phyloP scores from a whole-genome alignment of 2,329 filamentous ascomycete genomes.

The Microdochium bolleyi region DNA sequence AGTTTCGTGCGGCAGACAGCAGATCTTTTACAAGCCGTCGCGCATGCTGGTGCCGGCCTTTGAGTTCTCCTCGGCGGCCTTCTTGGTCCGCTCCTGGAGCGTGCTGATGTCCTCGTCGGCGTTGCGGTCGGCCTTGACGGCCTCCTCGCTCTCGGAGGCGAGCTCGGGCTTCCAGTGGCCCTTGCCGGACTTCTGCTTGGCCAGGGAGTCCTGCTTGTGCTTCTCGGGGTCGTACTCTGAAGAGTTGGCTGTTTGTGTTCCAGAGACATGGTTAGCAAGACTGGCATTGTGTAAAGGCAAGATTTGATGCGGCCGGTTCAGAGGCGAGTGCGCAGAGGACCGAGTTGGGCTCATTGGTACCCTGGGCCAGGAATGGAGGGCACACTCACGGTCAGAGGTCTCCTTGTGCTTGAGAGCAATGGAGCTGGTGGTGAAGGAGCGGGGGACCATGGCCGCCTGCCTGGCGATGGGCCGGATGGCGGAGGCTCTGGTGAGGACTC shows the following conservation, averaged over 20 bases:
- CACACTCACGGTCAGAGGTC: not conserved
- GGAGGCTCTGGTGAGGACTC: not conserved
- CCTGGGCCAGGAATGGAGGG: not conserved
- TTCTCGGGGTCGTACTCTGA: constrained; percentile 35
- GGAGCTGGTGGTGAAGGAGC: not conserved
- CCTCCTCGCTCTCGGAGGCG: constrained; percentile 72
- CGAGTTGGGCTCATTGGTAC: too few relatives aligned
- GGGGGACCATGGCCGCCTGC: not conserved
- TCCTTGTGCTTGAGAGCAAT: not conserved
- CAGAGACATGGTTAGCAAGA: too few relatives aligned
- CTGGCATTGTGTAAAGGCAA: not conserved
- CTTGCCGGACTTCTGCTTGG: constrained; percentile 62
- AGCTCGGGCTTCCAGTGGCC: constrained; percentile 72
- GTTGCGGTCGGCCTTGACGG: constrained; percentile 59
- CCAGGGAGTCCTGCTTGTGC: constrained; percentile 52
- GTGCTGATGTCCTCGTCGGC: constrained; percentile 34
- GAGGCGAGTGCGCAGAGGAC: too few relatives aligned
- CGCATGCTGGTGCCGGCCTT: constrained; percentile 40
- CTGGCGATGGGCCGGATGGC: not conserved
- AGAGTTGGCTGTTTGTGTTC: not conserved
- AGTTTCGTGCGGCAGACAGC: too few relatives aligned
- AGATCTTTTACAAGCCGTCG: constrained; percentile 32
- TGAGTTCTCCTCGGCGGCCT: constrained; percentile 36
- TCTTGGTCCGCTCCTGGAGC: constrained; percentile 53
- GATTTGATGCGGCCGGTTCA: too few relatives aligned